Base-by-base conservation (phyloP, 371 early-diverging fungal genomes). In the Circinella umbellata region DNA sequence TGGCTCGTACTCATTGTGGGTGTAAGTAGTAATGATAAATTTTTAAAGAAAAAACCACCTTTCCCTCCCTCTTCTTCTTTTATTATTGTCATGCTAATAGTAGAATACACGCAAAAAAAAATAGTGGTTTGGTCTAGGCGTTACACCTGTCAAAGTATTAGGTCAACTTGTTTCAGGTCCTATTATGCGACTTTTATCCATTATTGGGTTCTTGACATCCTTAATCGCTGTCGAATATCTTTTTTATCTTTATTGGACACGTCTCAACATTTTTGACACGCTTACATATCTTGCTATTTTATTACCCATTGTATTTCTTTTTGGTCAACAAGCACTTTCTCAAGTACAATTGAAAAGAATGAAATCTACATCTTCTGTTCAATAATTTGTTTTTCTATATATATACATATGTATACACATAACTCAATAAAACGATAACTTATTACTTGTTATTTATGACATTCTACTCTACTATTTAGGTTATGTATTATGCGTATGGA, bases 181-280 rank as follows among this genome's bases (percentile, higher is more conserved):
- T 20, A 65, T 65, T 34, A 54, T 61, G 35, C 75, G 77, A 27
- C 66, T 88, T 36, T 69, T 88, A n/a, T 74, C 73, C 9, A 86
- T 89, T 61, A 36, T 86, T 17, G 79, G 82, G 55, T 92, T 91
- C 75, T 71, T 91, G 55, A 81, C 72, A 18, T 80, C 89, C 14
- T 75, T 92, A 37, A 85, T 77, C 35, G 80, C 81, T 53, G 81
- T 87, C 66, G 86, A 90, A 70, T 82, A 77, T 36, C 79, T 92
- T 27, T 89, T 90, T 66, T 89, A 86, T 78, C 76, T 84, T 51
- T 93, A 91, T 80, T 93, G 92, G 92, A 83, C 87, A 15, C 73
- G 82, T 51, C 80, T 91, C 63, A 92, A 90, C 73, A 72, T 93
- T 54, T 90, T 92, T 76, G 88, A 92, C 74, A 86, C 90, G 27